These are phyloP conservation scores for Pinus tabuliformis DNA, from an alignment of 75 land plant species.

Conservation along the genomic window DNA sequence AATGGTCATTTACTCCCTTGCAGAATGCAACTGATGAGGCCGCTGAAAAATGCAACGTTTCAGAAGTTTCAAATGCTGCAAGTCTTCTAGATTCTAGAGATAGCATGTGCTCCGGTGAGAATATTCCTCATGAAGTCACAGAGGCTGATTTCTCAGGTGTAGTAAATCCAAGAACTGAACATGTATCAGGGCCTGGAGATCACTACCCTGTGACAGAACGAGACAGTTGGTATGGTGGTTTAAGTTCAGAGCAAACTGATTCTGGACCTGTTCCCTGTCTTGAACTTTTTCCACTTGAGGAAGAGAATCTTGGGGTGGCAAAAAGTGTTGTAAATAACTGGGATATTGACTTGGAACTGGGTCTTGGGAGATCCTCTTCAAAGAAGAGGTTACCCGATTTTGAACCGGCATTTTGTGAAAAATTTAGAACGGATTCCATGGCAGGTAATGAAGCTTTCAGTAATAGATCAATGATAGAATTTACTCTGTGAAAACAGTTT, in stretches of 20 bases:
- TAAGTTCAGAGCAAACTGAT: background rate
- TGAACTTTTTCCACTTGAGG: conserved; percentile 9
- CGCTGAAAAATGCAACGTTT: conserved; percentile 3
- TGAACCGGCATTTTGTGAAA: too few species aligned
- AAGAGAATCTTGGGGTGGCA: conserved; percentile 5
- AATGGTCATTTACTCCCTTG: conserved; percentile 4
- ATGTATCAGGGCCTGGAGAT: background rate
- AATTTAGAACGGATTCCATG: background rate
- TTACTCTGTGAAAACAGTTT: background rate
- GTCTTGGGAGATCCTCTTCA: conserved; percentile 2
- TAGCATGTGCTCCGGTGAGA: background rate
- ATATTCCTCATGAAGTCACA: background rate
- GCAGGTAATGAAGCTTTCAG: background rate
- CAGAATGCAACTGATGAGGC: background rate
- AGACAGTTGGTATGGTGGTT: background rate
- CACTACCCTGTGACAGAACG: background rate
- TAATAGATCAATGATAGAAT: background rate
- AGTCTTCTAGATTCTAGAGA: background rate
- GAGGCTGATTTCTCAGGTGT: background rate
- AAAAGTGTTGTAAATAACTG: background rate
- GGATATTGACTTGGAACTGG: conserved; percentile 5
- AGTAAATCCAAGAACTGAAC: background rate
- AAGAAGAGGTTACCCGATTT: background rate
- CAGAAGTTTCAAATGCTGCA: conserved; percentile 4
- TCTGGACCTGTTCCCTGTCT: background rate